These are phyloP conservation scores for Backusella liffmaniae DNA, from an alignment of 192 early-diverging fungal genomes.

Conservation along the genomic window DNA sequence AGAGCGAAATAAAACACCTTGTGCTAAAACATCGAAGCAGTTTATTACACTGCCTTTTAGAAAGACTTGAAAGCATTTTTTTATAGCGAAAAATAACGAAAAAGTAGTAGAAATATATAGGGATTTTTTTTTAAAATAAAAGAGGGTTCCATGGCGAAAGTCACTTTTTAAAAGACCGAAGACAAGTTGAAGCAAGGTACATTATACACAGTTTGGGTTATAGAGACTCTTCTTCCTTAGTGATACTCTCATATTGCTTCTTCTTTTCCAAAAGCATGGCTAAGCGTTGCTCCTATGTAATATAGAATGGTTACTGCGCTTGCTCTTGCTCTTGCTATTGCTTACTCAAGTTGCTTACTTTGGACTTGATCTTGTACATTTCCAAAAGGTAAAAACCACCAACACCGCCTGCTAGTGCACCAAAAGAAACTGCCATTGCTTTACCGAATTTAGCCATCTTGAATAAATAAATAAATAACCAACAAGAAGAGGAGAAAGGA, in stretches of 20 bases:
- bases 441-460: conserved; percentile 28
- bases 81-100: neutral
- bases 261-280: conserved; percentile 28
- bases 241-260: conserved; percentile 3
- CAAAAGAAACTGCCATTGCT: conserved; percentile 33
- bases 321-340: neutral
- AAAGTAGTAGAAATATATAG: neutral
- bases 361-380: conserved; percentile 38
- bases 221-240: conserved; percentile 13
- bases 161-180: conserved; percentile 5
- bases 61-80: neutral
- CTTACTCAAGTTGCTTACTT: conserved; percentile 20
- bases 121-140: neutral
- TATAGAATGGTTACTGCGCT: neutral
- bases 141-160: neutral
- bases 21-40: neutral
- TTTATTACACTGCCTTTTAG: neutral
- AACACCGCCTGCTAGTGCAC: conserved; percentile 36
- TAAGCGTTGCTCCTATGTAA: conserved; percentile 26
- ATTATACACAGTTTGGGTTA: neutral
- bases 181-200: neutral
- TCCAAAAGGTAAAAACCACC: conserved; percentile 40
- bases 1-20: neutral
- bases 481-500: neutral
- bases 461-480: neutral